These are phyloP conservation scores for Cubamyces lactineus DNA, from an alignment of 768 basidiomycete genomes.

Conservation along the genomic window DNA sequence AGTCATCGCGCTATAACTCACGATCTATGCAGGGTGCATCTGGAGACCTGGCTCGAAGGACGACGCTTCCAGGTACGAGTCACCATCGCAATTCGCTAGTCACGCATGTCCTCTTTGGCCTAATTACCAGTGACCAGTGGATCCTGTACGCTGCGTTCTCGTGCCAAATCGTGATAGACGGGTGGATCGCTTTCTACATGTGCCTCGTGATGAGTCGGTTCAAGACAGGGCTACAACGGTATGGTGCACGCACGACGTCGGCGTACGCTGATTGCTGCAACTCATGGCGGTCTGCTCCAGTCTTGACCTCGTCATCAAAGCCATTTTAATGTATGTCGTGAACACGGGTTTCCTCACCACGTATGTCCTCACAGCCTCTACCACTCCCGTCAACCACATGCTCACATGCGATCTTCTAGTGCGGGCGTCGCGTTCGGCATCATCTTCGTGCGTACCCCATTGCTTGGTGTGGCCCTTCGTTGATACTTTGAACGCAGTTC, in stretches of 20 bases:
- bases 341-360: slow-evolving; percentile 12
- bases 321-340: slow-evolving; percentile 4
- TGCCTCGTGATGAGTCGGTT: slow-evolving; percentile 4
- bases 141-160: slow-evolving; percentile 6
- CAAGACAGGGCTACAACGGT: slow-evolving; percentile 9
- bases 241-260: not conserved
- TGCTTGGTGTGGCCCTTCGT: not conserved
- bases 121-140: too few species aligned
- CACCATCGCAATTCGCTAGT: too few species aligned
- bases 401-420: not conserved
- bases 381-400: too few species aligned
- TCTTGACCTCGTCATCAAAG: slow-evolving; percentile 6
- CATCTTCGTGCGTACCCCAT: not conserved
- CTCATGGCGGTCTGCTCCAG: not conserved
- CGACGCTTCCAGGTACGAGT: not conserved
- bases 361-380: not conserved
- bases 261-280: too few species aligned
- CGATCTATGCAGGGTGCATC: not conserved
- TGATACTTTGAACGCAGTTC: not conserved
- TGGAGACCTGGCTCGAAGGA: not conserved
- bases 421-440: not conserved
- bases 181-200: not conserved
- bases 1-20: not conserved
- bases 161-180: slow-evolving; percentile 8
- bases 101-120: too few species aligned